Evolutionary conservation across 768 basidiomycete genomes (phyloP).

Genomic region (Phylloporus sp.): DNA sequence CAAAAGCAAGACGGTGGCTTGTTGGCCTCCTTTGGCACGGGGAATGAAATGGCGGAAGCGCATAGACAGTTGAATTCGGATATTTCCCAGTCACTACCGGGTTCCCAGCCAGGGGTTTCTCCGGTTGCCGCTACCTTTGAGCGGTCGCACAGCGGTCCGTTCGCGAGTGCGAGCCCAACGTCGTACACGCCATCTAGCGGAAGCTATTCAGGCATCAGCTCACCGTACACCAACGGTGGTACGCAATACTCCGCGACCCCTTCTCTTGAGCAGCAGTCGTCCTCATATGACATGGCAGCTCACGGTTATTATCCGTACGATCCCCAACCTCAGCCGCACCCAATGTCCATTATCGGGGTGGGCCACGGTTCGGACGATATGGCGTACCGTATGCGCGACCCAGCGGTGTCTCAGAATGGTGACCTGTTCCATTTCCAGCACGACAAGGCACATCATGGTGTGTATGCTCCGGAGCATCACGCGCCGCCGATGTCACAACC

Average conservation of each 20-base stretch:
- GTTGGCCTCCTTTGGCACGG: constrained; percentile 19
- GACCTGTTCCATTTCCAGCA: constrained; percentile 16
- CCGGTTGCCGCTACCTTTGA: constrained; percentile 13
- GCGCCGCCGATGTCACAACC: constrained; percentile 9
- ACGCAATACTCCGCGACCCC: constrained; percentile 14
- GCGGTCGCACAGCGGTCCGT: constrained; percentile 20
- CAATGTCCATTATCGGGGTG: constrained; percentile 20
- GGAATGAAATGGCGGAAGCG: constrained; percentile 13
- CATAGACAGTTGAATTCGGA: constrained; percentile 15
- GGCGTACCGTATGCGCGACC: constrained; percentile 16
- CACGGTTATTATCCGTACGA: constrained; percentile 23
- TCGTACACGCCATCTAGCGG: constrained; percentile 23
- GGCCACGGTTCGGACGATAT: constrained; percentile 14
- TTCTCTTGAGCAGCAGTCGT: constrained; percentile 19
- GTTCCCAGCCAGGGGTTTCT: constrained; percentile 8
- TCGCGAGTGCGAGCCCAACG: constrained; percentile 19
- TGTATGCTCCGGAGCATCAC: constrained; percentile 21
- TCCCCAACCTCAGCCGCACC: constrained; percentile 9
- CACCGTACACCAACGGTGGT: constrained; percentile 23
- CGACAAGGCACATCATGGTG: constrained; percentile 22
- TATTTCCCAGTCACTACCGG: constrained; percentile 9
- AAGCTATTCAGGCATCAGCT: constrained; percentile 21
- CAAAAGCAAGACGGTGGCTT: constrained; percentile 18
- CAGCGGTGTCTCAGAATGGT: constrained; percentile 12
- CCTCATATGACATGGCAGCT: constrained; percentile 20